Base-by-base conservation (phyloP, 352 stramenopile genomes). In the Phytophthora quininea region DNA sequence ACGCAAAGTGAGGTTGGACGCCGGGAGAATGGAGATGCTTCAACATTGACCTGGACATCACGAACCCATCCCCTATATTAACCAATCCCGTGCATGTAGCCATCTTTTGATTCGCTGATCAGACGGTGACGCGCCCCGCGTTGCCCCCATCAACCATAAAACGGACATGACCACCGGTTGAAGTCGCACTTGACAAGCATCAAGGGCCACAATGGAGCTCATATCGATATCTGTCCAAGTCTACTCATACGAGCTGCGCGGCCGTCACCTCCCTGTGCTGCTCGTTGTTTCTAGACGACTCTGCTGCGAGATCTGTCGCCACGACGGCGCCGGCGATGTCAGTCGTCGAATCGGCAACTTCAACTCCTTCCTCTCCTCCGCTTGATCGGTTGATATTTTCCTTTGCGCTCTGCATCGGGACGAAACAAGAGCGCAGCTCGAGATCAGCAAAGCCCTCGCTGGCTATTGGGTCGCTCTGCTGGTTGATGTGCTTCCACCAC, bases 381-480 rank as follows among this genome's bases (percentile, higher is more conserved):
- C 11, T 43, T 43, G 45, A 30, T 43, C 57, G 40, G n/a, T 48
- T 24, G 9, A n/a, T 29, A 29, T 6, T n/a, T 49, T 49, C 11
- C 29, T n/a, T 49, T 29, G 43, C 43, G 19, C 46, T 60, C 27
- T 50, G 3, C 65, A 73, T 73, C 46, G 65, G 60, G 50, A 73
- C 60, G 59, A 73, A 73, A 53, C 65, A 69, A 35, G 65, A 73
- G 15, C 48, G 65, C 54, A 69, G n/a, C 59, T 73, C 65, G 31
- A 73, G 53, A 68, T 73, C 53, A 19, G 59, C 24, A 52, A 64
- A 49, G 24, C 55, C 65, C 49, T 69, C 54, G 40, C 54, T 11
- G 6, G 35, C 35, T 40, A 11, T 42, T 11, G 58, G 65, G 2
- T 65, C 59, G n/a, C 37, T 12, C 32, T 55, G 65, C 38, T 73